phyloP scores from a whole-genome alignment of 257 asterid genomes.

The Lycium ferocissimum region DNA sequence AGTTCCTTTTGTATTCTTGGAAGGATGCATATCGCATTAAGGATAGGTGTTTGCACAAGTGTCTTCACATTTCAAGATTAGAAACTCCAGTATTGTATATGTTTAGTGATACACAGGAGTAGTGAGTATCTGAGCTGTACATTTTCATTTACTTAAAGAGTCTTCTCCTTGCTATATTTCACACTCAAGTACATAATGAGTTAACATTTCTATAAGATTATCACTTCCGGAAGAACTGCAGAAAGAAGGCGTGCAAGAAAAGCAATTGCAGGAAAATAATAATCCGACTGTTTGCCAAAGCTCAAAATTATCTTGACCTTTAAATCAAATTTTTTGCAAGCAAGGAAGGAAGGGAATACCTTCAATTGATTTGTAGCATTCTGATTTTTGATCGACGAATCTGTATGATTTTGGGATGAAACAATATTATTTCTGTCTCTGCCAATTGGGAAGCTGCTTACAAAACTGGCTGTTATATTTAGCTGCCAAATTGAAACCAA shows the following conservation, averaged over 20 bases:
- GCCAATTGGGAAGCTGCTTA: constrained; percentile 41
- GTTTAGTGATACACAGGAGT: no score
- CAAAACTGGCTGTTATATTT: constrained; percentile 51
- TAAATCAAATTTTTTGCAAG: not conserved
- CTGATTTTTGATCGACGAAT: constrained; percentile 34
- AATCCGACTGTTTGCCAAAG: not conserved
- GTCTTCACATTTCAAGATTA: not conserved
- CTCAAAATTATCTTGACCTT: not conserved
- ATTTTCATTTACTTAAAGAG: no score
- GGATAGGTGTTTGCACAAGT: not conserved
- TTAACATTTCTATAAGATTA: not conserved
- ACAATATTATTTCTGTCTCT: constrained; percentile 39
- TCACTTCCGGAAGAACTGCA: not conserved
- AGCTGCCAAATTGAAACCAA: constrained; percentile 55
- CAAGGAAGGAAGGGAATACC: constrained; percentile 46
- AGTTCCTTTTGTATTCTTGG: not conserved
- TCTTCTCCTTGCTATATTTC: not conserved
- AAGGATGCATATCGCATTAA: not conserved
- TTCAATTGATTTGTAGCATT: constrained; percentile 50
- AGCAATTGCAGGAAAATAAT: not conserved
- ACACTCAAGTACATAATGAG: not conserved
- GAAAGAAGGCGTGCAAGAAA: not conserved
- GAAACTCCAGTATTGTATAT: not conserved
- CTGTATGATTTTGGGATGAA: constrained; percentile 40
- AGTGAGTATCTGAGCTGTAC: no score